A percentile compares a stretch with the other conserved stretches of the same genome.
Evolutionary conservation across 768 basidiomycete genomes (phyloP).

Genomic region (Tulasnella sp.): DNA sequence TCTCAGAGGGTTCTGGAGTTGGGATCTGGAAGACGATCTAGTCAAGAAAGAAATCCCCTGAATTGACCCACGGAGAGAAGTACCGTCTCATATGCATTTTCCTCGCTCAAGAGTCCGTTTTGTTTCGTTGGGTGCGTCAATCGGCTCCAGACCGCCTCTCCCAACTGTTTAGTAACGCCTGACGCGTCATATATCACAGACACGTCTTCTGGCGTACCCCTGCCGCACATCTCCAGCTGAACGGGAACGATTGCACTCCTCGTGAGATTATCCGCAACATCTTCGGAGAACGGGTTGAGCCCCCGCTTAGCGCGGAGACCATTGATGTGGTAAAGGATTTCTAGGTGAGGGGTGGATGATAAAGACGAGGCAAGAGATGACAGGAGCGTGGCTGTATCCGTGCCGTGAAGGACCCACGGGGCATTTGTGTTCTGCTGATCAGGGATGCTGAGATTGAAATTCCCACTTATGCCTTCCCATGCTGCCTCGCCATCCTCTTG

Average conservation of each 20-base stretch:
- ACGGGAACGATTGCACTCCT: conserved; percentile 58
- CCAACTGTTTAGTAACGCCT: conserved; percentile 40
- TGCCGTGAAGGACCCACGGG: conserved; percentile 65
- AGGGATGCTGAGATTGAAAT: background rate
- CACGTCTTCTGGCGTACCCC: conserved; percentile 66
- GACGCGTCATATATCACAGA: conserved; percentile 58
- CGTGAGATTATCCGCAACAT: conserved; percentile 37
- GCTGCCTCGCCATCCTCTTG: background rate
- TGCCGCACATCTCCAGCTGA: conserved; percentile 42
- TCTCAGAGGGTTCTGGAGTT: conserved; percentile 31
- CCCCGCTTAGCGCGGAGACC: conserved; percentile 43
- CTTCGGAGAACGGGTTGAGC: conserved; percentile 30
- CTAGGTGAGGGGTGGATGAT: conserved; percentile 1
- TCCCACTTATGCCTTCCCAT: background rate
- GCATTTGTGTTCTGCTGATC: conserved; percentile 16
- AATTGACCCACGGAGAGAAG: background rate
- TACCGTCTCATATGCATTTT: background rate
- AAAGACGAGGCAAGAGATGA: conserved; percentile 27
- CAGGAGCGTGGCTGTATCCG: conserved; percentile 37
- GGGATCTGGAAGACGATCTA: conserved; percentile 27
- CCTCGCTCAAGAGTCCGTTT: conserved; percentile 21
- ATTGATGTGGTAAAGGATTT: conserved; percentile 46
- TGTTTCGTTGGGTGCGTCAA: conserved; percentile 20
- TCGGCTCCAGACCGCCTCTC: conserved; percentile 15
- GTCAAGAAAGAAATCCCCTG: background rate